A percentile compares a stretch with the other conserved stretches of the same genome.
Conservation (phyloP, 331 rosid genomes). For the Malus hybrid region DNA sequence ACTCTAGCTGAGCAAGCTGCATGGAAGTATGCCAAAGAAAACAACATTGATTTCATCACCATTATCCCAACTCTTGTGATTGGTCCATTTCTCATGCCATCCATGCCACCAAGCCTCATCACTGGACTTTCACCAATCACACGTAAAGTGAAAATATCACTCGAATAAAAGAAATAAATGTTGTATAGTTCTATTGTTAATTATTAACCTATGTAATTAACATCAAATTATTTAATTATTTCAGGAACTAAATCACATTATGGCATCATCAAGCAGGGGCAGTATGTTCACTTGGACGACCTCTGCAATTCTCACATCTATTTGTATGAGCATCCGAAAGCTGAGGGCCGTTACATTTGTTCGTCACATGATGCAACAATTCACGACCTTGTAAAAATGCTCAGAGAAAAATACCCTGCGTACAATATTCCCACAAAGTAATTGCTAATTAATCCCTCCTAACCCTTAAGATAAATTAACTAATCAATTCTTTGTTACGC, state of each 20-base stretch:
- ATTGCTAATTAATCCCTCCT: neutral
- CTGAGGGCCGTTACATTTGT: conserved; percentile 63
- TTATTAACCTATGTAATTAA: neutral
- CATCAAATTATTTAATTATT: neutral
- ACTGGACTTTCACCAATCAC: conserved; percentile 59
- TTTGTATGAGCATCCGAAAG: conserved; percentile 54
- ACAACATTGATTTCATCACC: conserved; percentile 44
- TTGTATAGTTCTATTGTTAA: neutral
- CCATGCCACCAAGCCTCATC: conserved; percentile 33
- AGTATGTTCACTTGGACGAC: conserved; percentile 66
- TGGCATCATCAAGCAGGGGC: conserved; percentile 54
- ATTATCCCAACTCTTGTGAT: conserved; percentile 68
- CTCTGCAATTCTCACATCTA: conserved; percentile 60
- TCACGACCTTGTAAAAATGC: conserved; percentile 44
- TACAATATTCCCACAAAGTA: conserved; percentile 61
- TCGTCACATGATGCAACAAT: conserved; percentile 49
- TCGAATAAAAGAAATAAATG: too few relatives aligned
- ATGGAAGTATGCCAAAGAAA: conserved; percentile 63
- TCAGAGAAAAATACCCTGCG: conserved; percentile 39
- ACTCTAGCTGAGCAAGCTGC: conserved; percentile 80
- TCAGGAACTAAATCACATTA: conserved; percentile 58
- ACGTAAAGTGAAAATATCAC: conserved; percentile 7
- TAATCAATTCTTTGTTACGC: neutral
- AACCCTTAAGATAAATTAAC: neutral
- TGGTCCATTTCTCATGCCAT: conserved; percentile 52